These are phyloP conservation scores for Phaeosphaeriaceae sp. DNA, from an alignment of 2,329 filamentous ascomycete species.

Conservation along the genomic window DNA sequence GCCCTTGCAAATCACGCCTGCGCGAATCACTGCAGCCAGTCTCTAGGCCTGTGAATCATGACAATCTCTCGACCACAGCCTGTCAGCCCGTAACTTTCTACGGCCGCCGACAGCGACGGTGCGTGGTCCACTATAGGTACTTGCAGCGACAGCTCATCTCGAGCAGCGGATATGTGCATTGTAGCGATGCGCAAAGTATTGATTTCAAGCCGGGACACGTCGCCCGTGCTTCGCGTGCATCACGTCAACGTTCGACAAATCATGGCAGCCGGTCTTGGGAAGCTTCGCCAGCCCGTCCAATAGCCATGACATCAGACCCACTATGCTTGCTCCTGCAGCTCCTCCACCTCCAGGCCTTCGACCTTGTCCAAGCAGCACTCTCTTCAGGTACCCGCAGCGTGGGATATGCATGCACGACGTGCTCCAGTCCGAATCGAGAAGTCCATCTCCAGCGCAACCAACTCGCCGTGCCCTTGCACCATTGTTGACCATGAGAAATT, in stretches of 20 bases:
- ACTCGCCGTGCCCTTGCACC: neutral
- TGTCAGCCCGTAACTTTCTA: conserved; percentile 15
- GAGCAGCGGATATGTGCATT: conserved; percentile 20
- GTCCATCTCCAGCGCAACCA: conserved; percentile 3
- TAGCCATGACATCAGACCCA: conserved; percentile 17
- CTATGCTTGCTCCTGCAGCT: conserved; percentile 20
- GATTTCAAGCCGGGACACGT: conserved; percentile 36
- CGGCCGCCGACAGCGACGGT: neutral
- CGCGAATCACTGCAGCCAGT: conserved; percentile 16
- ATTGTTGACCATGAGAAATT: conserved; percentile 1
- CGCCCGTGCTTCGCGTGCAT: conserved; percentile 28
- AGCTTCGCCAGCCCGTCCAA: conserved; percentile 7
- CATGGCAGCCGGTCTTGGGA: conserved; percentile 15
- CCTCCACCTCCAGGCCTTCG: conserved; percentile 10
- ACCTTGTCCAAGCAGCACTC: conserved; percentile 14
- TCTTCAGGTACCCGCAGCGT: conserved; percentile 27
- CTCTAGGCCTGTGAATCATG: neutral
- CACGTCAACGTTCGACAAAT: conserved; percentile 18
- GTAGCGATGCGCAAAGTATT: conserved; percentile 24
- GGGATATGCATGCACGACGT: conserved; percentile 7
- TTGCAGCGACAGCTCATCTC: conserved; percentile 24
- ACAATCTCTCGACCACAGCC: conserved; percentile 30
- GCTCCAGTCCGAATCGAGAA: neutral
- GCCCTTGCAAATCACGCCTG: conserved; percentile 24
- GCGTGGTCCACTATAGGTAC: conserved; percentile 1